These are phyloP conservation scores for Ophioceras dolichostomum DNA, from an alignment of 2,329 filamentous ascomycete species.

Conservation along the genomic window DNA sequence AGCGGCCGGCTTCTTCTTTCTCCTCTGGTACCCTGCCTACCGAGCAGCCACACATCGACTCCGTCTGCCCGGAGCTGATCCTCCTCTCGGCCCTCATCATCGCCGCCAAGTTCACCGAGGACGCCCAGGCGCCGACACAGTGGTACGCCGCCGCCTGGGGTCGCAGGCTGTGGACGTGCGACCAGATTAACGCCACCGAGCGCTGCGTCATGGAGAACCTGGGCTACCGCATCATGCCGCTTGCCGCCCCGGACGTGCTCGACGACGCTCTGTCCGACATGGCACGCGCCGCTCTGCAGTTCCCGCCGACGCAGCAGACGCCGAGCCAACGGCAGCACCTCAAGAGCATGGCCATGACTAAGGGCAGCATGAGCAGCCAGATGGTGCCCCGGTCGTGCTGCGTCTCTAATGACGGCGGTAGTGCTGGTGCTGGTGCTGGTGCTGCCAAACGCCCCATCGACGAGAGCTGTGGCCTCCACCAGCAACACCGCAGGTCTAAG, in stretches of 20 bases:
- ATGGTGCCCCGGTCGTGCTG: no score
- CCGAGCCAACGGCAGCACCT: no score
- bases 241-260: constrained; percentile 44
- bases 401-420: no score
- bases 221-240: constrained; percentile 48
- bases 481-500: constrained; percentile 18
- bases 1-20: constrained; percentile 25
- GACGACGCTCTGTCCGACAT: constrained; percentile 50
- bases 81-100: constrained; percentile 50
- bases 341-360: no score
- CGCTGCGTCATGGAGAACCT: constrained; percentile 52
- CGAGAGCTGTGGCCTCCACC: no score
- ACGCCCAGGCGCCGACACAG: constrained; percentile 38
- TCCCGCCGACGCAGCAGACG: constrained; percentile 1
- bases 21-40: constrained; percentile 23
- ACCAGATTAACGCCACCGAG: constrained; percentile 53
- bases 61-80: constrained; percentile 49
- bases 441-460: no score
- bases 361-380: no score
- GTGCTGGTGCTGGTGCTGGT: no score
- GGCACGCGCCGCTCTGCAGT: constrained; percentile 35
- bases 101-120: constrained; percentile 54
- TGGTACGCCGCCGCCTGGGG: constrained; percentile 45
- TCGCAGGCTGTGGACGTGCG: constrained; percentile 40
- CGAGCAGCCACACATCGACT: constrained; percentile 39